Evolutionary conservation across 768 basidiomycete species (phyloP).

Genomic region (Rhodotorula taiwanensis): DNA sequence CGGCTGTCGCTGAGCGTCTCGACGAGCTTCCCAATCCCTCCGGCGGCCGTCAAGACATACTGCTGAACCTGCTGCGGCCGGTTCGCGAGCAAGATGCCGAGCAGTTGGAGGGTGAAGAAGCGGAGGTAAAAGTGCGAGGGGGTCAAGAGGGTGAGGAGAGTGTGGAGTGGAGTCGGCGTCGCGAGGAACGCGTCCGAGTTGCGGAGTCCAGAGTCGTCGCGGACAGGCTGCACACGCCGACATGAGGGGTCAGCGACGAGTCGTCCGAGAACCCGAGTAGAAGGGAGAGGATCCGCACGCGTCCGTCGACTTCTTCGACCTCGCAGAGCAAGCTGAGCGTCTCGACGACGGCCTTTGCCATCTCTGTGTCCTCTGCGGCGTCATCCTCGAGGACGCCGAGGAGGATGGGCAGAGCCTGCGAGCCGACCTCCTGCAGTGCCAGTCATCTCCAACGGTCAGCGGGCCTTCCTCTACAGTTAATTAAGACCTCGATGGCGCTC

Average conservation of each 20-base stretch:
- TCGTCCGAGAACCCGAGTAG: not conserved
- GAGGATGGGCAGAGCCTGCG: conserved; percentile 66
- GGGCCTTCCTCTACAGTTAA: no score
- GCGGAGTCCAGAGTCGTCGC: conserved; percentile 53
- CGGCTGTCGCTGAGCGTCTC: conserved; percentile 72
- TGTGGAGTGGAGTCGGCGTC: conserved; percentile 64
- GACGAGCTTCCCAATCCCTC: conserved; percentile 60
- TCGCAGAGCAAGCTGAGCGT: conserved; percentile 81
- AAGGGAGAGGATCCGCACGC: conserved; percentile 16
- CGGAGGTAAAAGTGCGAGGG: conserved; percentile 77
- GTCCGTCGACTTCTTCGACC: conserved; percentile 49
- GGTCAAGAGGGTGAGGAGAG: conserved; percentile 66
- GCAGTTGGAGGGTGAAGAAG: conserved; percentile 72
- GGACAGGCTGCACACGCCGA: conserved; percentile 18
- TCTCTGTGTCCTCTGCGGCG: conserved; percentile 82
- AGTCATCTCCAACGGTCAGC: not conserved
- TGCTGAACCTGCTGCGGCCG: conserved; percentile 72
- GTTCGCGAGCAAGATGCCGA: conserved; percentile 72
- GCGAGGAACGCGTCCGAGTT: conserved; percentile 74
- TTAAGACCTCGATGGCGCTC: no score
- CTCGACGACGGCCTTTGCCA: conserved; percentile 85
- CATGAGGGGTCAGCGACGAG: no score
- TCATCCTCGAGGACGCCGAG: conserved; percentile 77
- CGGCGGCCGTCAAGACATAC: conserved; percentile 80
- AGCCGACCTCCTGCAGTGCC: conserved; percentile 60